phyloP scores from a whole-genome alignment of 2,329 filamentous ascomycete genomes.

The Dactylella cylindrospora region DNA sequence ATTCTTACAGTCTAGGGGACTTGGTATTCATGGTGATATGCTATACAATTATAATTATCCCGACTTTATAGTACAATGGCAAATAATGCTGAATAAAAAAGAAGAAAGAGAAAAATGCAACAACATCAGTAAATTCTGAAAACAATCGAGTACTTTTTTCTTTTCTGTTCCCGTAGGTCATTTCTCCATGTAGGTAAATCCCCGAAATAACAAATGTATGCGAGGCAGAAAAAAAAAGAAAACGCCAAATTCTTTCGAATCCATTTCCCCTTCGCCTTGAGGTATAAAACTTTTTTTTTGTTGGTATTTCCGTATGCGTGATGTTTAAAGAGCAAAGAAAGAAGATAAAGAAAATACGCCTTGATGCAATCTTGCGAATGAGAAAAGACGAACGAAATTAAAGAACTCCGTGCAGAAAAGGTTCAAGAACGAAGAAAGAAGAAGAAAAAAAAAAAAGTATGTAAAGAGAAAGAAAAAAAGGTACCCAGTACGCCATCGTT shows the following conservation, averaged over 20 bases:
- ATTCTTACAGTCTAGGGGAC: no score
- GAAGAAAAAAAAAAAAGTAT: slow-evolving; percentile 16
- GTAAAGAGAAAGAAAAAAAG: slow-evolving; percentile 1
- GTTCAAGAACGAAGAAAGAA: slow-evolving; percentile 1
- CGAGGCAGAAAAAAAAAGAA: slow-evolving; percentile 3
- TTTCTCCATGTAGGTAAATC: not conserved
- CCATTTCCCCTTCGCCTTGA: no score
- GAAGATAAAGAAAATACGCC: slow-evolving; percentile 4
- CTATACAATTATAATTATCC: no score
- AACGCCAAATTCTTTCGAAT: no score
- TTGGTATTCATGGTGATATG: no score
- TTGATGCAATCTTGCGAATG: not conserved
- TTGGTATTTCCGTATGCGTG: no score
- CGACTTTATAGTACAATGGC: no score
- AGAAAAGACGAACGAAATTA: slow-evolving; percentile 1
- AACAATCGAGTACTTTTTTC: no score
- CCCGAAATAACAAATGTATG: not conserved
- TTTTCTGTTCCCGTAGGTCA: not conserved
- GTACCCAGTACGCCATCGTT: slow-evolving; percentile 16
- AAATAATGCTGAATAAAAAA: no score
- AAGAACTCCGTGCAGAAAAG: not conserved
- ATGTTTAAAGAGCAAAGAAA: not conserved
- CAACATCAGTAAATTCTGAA: no score
- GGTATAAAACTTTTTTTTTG: slow-evolving; percentile 8
- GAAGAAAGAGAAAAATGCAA: no score